These are phyloP conservation scores for Berkeleyomyces rouxiae DNA, from an alignment of 2,329 filamentous ascomycete genomes.

Conservation along the genomic window DNA sequence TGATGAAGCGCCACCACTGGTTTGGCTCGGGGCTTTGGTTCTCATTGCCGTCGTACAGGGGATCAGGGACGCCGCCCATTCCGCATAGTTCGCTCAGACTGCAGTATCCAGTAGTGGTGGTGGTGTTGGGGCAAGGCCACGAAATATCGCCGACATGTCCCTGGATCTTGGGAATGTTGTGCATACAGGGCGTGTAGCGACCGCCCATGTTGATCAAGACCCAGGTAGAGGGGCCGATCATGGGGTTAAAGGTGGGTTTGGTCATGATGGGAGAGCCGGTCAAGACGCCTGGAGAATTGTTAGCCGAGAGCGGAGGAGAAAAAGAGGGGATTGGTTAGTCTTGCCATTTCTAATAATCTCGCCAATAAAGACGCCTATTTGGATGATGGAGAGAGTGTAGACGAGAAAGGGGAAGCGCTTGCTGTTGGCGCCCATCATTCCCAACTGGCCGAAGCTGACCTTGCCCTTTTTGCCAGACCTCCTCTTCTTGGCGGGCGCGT, in stretches of 20 bases:
- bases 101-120: constrained; percentile 45
- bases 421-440: constrained; percentile 39
- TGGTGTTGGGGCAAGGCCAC: constrained; percentile 75
- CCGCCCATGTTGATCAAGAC: constrained; percentile 95
- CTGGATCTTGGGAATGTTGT: constrained; percentile 53
- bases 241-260: constrained; percentile 78
- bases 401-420: constrained; percentile 61
- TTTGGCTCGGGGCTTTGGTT: constrained; percentile 49
- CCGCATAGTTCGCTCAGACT: constrained; percentile 68
- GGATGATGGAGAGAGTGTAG: constrained; percentile 59
- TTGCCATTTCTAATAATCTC: constrained; percentile 74
- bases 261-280: constrained; percentile 67
- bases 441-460: constrained; percentile 40
- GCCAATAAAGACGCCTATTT: constrained; percentile 73
- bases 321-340: constrained; percentile 16
- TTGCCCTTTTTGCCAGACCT: constrained; percentile 24
- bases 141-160: constrained; percentile 29
- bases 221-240: constrained; percentile 87
- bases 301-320: neutral
- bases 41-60: constrained; percentile 36
- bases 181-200: constrained; percentile 88
- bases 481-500: constrained; percentile 29
- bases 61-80: constrained; percentile 59
- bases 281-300: constrained; percentile 39
- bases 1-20: constrained; percentile 95